Percentiles rank a stretch among this genome's conserved stretches.
Evolutionary conservation across 176 grass and related monocot genomes (phyloP).

Genomic region (Raddia guianensis): DNA sequence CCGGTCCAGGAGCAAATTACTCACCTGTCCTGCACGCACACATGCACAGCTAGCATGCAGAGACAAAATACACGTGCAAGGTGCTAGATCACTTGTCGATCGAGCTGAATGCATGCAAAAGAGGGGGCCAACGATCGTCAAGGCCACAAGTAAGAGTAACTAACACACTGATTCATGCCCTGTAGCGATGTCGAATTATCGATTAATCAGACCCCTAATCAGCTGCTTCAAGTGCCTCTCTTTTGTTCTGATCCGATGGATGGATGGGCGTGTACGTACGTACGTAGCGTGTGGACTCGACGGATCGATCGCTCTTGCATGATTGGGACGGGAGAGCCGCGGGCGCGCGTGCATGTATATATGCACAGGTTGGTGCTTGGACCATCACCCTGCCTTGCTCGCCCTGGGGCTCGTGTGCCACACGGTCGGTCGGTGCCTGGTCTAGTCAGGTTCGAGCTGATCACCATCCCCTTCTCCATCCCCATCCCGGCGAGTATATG

Average conservation of each 20-base stretch:
- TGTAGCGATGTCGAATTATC: not conserved
- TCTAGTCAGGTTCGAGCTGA: not conserved
- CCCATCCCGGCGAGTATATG: not conserved
- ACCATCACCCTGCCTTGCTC: slow-evolving; percentile 29
- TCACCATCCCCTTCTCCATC: not conserved
- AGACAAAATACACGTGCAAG: not conserved
- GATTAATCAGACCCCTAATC: not conserved
- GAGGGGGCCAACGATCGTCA: not conserved
- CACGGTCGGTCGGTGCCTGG: slow-evolving; percentile 15
- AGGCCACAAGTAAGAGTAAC: not conserved
- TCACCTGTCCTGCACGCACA: not conserved
- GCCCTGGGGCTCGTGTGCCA: slow-evolving; percentile 6
- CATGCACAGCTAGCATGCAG: not conserved
- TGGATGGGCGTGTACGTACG: too few species aligned
- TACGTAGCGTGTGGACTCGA: too few species aligned
- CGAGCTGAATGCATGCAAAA: not conserved
- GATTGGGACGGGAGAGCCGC: slow-evolving; percentile 28
- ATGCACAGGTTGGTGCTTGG: slow-evolving; percentile 20
- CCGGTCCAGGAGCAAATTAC: not conserved
- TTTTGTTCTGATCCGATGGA: not conserved
- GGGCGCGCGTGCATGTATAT: not conserved
- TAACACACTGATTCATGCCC: not conserved
- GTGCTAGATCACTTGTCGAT: not conserved
- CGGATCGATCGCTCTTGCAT: not conserved
- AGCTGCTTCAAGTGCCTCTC: not conserved